Evolutionary conservation across 768 basidiomycete species (phyloP), one percentile per base, ranked within the genome.

Genomic region (Xerocomus brunneocitrinus): DNA sequence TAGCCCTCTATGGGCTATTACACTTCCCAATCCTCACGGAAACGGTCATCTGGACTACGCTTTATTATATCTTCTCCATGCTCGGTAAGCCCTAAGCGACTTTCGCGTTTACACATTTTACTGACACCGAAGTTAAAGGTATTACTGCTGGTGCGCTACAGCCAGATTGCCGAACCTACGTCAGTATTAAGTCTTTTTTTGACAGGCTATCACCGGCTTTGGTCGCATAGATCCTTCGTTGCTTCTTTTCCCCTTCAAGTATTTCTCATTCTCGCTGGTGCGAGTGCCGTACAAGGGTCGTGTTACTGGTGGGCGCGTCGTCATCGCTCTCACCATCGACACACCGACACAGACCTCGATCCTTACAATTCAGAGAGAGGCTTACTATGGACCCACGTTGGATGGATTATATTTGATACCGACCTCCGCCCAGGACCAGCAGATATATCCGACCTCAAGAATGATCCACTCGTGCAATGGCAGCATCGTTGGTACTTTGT

Each of bases 51-150:
- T 94, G 84, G 71, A 72, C 82, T 16, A 67, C 80, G 27, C 62
- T 78, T 16, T 95, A 91, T 75, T 95, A 93, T 74, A 71, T 85
- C 58, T 88, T 87, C 70, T 89, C 89, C n/a, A 91, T 93, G 80
- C 73, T 94, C 56, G 88, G 91, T 84, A 67, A 64, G 76, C 41
- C 8, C 56, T 34, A 52, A 30, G 12, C 39, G 34, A 22, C 22
- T 38, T 9, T 52, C 42, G 16, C 38, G 12, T 41, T 57, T 53
- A 52, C 52, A 57, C 34, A 51, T 57, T 50, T 43, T 45, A 28
- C 57, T 61, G 24, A 61, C 41, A n/a, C 44, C 54, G 16, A 36
- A 38, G 14, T 45, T n/a, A 36, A 57, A 78, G 78, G 78, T 50
- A 79, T 81, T 51, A 81, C 80, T 13, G 79, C 79, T 59, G 74